phyloP scores from a whole-genome alignment of 805 yeast species.

The Candida nitratophila region DNA sequence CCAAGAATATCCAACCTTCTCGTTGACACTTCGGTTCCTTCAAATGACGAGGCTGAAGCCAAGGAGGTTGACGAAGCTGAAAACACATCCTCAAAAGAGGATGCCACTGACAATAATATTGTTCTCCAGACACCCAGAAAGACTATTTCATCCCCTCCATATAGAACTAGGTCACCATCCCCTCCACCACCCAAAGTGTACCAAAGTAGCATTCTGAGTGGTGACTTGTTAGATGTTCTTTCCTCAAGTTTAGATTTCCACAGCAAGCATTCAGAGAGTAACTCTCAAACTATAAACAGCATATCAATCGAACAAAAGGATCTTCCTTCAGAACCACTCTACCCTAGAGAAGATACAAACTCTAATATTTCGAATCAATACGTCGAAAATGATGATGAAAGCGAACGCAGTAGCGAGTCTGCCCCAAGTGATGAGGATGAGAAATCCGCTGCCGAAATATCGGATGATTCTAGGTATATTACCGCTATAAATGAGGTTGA shows the following conservation, averaged over 20 bases:
- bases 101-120: too few relatives aligned
- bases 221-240: neutral
- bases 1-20: neutral
- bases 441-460: too few relatives aligned
- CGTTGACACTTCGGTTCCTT: neutral
- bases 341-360: too few relatives aligned
- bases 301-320: neutral
- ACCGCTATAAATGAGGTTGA: too few relatives aligned
- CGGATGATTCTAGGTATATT: too few relatives aligned
- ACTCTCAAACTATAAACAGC: neutral
- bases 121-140: neutral
- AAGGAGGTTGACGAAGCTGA: neutral
- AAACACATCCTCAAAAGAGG: neutral
- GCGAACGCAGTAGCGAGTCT: constrained; percentile 1
- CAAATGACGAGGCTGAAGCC: too few relatives aligned
- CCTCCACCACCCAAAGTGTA: constrained; percentile 2
- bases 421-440: too few relatives aligned
- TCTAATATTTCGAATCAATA: neutral
- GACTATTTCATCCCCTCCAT: neutral
- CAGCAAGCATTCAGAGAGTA: neutral
- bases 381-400: constrained; percentile 12
- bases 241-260: neutral
- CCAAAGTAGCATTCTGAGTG: neutral
- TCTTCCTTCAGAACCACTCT: neutral
- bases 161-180: neutral